phyloP scores from a whole-genome alignment of 1,139 yeast species.

The Hemisphaericaspora xylanilytica region DNA sequence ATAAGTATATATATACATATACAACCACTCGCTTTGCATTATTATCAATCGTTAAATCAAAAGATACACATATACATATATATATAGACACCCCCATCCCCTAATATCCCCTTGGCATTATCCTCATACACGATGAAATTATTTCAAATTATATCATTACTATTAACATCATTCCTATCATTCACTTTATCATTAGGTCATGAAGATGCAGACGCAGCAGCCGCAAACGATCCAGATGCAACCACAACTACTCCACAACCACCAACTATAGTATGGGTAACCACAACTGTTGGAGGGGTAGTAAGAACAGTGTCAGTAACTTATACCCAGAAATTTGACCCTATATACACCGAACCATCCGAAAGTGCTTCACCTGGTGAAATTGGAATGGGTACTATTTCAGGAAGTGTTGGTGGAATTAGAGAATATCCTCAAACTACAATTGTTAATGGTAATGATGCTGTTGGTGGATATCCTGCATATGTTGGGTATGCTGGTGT shows the following conservation, averaged over 20 bases:
- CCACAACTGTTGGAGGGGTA: constrained; percentile 34
- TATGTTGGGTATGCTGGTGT: constrained; percentile 1
- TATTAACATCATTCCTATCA: constrained; percentile 5
- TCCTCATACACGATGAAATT: neutral
- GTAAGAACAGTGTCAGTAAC: constrained; percentile 26
- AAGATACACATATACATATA: too few relatives aligned
- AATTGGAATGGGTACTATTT: constrained; percentile 37
- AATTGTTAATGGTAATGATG: constrained; percentile 12
- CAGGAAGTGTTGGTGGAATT: constrained; percentile 34
- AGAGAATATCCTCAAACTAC: constrained; percentile 35
- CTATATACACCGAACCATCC: constrained; percentile 22
- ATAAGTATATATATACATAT: too few relatives aligned
- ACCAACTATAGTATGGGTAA: constrained; percentile 32
- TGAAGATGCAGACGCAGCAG: constrained; percentile 21
- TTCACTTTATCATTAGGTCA: constrained; percentile 21
- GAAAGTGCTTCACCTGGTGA: constrained; percentile 24
- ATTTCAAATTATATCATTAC: neutral
- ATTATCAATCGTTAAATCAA: too few relatives aligned
- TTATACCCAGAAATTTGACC: constrained; percentile 34
- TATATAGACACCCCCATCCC: too few relatives aligned
- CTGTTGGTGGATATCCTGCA: constrained; percentile 1
- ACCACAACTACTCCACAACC: constrained; percentile 12
- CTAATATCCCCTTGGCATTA: too few relatives aligned
- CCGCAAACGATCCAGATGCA: too few relatives aligned
- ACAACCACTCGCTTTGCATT: too few relatives aligned